These are phyloP conservation scores for Alternaria brassicicola DNA, from an alignment of 2,329 filamentous ascomycete species.

Conservation along the genomic window DNA sequence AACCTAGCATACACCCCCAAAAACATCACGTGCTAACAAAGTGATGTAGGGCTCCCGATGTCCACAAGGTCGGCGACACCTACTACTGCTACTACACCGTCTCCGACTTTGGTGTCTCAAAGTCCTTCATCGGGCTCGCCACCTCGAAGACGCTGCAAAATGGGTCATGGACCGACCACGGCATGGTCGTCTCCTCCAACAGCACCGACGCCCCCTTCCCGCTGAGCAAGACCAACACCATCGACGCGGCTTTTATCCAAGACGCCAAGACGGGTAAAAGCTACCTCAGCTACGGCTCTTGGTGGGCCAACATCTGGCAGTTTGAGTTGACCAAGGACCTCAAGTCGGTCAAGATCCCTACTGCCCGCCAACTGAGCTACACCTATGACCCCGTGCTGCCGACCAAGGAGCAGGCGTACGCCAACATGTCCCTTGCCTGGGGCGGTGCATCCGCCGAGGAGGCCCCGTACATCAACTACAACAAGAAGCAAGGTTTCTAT, in stretches of 20 bases:
- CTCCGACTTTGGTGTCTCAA: constrained; percentile 63
- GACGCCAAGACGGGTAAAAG: constrained; percentile 38
- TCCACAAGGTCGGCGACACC: constrained; percentile 34
- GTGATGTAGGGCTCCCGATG: constrained; percentile 18
- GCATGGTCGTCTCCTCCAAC: constrained; percentile 50
- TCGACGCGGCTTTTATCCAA: constrained; percentile 56
- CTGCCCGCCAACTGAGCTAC: constrained; percentile 2
- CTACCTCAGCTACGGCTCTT: constrained; percentile 66
- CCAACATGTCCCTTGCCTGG: constrained; percentile 2
- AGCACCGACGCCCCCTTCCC: constrained; percentile 37
- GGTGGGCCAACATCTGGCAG: constrained; percentile 55
- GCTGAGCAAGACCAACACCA: constrained; percentile 39
- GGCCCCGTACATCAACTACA: constrained; percentile 18
- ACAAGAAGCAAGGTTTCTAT: constrained; percentile 47
- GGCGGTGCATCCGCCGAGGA: background rate
- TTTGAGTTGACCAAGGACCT: constrained; percentile 3
- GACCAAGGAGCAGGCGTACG: constrained; percentile 20
- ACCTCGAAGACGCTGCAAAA: constrained; percentile 54
- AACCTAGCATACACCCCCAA: background rate
- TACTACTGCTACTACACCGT: constrained; percentile 69
- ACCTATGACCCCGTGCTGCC: constrained; percentile 12
- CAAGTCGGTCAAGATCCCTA: constrained; percentile 2
- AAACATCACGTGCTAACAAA: background rate
- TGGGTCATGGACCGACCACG: constrained; percentile 64
- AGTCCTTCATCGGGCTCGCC: constrained; percentile 63